phyloP scores from a whole-genome alignment of 192 early-diverging fungal species.

The Phycomyces blakesleeanus region DNA sequence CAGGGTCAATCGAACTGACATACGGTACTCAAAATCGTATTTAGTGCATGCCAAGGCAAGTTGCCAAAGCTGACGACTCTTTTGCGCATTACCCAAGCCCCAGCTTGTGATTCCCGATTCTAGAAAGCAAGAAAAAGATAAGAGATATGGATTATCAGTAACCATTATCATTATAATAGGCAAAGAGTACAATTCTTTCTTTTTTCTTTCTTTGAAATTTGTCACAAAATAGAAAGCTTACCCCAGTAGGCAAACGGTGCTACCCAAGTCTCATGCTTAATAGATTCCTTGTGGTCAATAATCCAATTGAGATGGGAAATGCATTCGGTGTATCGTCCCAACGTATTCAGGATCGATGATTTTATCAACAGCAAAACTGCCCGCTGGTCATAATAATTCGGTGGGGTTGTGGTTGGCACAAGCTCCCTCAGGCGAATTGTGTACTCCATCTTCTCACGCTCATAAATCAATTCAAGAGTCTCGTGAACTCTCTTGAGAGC shows the following conservation, averaged over 20 bases:
- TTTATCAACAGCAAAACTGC: constrained; percentile 46
- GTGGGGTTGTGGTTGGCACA: constrained; percentile 28
- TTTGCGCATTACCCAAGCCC: constrained; percentile 34
- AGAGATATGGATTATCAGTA: no score
- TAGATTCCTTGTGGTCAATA: constrained; percentile 37
- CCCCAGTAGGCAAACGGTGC: constrained; percentile 53
- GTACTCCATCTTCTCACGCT: constrained; percentile 34
- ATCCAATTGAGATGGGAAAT: constrained; percentile 48
- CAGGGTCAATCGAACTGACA: constrained; percentile 31
- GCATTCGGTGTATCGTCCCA: constrained; percentile 36
- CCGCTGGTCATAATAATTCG: constrained; percentile 38
- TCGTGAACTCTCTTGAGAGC: constrained; percentile 29
- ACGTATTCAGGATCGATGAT: constrained; percentile 45
- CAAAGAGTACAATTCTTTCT: no score
- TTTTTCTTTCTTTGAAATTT: no score
- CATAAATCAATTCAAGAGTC: constrained; percentile 29
- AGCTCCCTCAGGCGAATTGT: constrained; percentile 33
- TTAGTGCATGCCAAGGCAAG: constrained; percentile 39
- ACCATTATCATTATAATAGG: no score
- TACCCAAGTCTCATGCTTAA: constrained; percentile 48
- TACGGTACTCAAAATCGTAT: constrained; percentile 53
- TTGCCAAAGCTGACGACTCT: constrained; percentile 45
- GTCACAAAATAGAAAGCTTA: neutral
- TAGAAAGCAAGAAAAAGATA: neutral
- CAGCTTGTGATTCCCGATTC: constrained; percentile 51